A percentile compares a stretch with the other conserved stretches of the same genome.
Evolutionary conservation across 2,329 filamentous ascomycete genomes (phyloP).

Genomic region (Microdochium trichocladiopsis): DNA sequence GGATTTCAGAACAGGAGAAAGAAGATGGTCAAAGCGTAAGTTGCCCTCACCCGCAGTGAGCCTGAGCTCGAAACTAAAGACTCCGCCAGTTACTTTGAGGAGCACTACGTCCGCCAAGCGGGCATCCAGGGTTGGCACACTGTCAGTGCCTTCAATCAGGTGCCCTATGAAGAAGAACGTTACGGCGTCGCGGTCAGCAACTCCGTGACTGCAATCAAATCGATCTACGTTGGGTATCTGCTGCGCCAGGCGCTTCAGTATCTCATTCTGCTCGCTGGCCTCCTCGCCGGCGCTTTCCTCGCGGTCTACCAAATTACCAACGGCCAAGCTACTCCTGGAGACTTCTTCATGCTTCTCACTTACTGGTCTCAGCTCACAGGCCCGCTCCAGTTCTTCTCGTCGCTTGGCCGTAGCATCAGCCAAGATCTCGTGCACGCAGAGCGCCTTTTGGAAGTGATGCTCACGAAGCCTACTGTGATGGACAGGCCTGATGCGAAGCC

Average conservation of each 20-base stretch:
- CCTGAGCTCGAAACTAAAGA: background rate
- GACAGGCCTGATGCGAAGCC: conserved; percentile 43
- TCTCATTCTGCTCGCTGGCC: conserved; percentile 60
- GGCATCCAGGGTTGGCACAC: conserved; percentile 54
- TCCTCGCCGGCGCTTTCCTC: conserved; percentile 55
- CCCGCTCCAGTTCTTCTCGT: conserved; percentile 63
- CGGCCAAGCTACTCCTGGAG: conserved; percentile 53
- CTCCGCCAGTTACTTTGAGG: conserved; percentile 35
- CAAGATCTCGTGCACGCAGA: conserved; percentile 51
- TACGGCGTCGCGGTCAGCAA: conserved; percentile 42
- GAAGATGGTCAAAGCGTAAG: conserved; percentile 39
- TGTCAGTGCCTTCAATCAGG: conserved; percentile 52
- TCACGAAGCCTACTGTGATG: conserved; percentile 45
- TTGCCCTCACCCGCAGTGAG: background rate
- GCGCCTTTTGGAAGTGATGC: conserved; percentile 50
- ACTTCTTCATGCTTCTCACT: conserved; percentile 64
- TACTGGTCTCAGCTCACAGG: conserved; percentile 70
- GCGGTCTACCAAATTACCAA: conserved; percentile 60
- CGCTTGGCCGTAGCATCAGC: conserved; percentile 47
- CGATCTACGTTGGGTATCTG: conserved; percentile 36
- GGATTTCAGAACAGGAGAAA: conserved; percentile 41
- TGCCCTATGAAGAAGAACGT: conserved; percentile 46
- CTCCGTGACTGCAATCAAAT: conserved; percentile 27
- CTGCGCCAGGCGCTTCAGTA: conserved; percentile 49
- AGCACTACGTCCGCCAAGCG: conserved; percentile 46